These are phyloP conservation scores for Fusarium citri DNA, from an alignment of 2,329 filamentous ascomycete species.

Conservation along the genomic window DNA sequence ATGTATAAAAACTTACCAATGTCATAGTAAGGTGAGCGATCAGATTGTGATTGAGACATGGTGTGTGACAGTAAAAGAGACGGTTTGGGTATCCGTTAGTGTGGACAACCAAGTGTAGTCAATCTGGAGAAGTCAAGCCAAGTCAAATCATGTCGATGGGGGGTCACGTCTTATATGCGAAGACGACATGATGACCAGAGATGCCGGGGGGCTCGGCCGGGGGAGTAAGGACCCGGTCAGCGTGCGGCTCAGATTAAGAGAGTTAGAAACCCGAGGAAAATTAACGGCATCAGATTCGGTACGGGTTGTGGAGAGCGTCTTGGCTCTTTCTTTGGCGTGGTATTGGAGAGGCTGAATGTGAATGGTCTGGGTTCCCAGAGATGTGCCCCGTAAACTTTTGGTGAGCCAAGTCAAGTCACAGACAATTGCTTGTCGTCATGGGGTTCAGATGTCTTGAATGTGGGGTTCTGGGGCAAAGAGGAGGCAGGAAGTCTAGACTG, in stretches of 20 bases:
- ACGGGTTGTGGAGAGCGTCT: conserved; percentile 28
- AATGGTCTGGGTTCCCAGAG: conserved; percentile 8
- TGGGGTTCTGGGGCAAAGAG: conserved; percentile 46
- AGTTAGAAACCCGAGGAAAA: conserved; percentile 27
- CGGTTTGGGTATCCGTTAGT: conserved; percentile 14
- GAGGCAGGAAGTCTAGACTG: conserved; percentile 32
- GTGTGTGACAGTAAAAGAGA: conserved; percentile 1
- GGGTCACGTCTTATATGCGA: conserved; percentile 35
- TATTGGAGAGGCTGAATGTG: neutral
- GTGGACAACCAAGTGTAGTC: conserved; percentile 9
- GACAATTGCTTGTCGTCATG: conserved; percentile 33
- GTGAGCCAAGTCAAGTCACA: neutral
- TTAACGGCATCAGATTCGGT: conserved; percentile 40
- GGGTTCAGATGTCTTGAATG: conserved; percentile 30
- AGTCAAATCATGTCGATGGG: conserved; percentile 9
- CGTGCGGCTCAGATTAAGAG: conserved; percentile 13
- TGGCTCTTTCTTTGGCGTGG: conserved; percentile 17
- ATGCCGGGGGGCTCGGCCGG: conserved; percentile 25
- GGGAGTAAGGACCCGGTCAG: conserved; percentile 8
- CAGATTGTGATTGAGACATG: conserved; percentile 36
- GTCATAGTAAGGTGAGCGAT: conserved; percentile 54
- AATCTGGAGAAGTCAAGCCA: conserved; percentile 2
- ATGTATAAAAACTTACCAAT: conserved; percentile 52
- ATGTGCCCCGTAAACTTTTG: conserved; percentile 16
- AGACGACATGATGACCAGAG: conserved; percentile 23